Evolutionary conservation across 805 yeast genomes (phyloP).

Genomic region (Teunomyces stri): DNA sequence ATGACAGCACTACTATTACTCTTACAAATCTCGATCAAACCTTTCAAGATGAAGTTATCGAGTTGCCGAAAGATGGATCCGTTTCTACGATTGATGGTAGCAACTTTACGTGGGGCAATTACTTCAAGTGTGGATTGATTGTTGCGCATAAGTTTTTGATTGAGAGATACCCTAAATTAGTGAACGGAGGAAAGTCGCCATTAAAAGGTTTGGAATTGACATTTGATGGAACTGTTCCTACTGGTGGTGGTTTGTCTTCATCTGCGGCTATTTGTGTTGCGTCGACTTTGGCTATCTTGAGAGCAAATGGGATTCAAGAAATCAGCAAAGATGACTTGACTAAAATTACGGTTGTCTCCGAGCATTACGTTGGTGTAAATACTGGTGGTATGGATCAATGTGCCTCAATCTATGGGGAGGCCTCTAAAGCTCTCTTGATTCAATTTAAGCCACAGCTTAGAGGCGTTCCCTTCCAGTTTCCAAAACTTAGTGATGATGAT

Average conservation of each 20-base stretch:
- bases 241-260: conserved; percentile 69
- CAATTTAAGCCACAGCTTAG: conserved; percentile 58
- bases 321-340: conserved; percentile 54
- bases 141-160: conserved; percentile 54
- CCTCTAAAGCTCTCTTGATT: conserved; percentile 55
- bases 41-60: conserved; percentile 36
- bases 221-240: conserved; percentile 65
- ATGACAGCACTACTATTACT: conserved; percentile 20
- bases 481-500: conserved; percentile 39
- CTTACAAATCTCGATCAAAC: conserved; percentile 32
- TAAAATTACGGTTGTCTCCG: conserved; percentile 60
- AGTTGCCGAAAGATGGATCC: conserved; percentile 40
- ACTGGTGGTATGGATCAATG: conserved; percentile 83
- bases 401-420: conserved; percentile 65
- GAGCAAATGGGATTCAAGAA: conserved; percentile 45
- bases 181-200: conserved; percentile 15
- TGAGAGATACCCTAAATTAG: conserved; percentile 28
- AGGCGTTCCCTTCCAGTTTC: conserved; percentile 56
- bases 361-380: conserved; percentile 70
- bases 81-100: conserved; percentile 47
- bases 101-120: conserved; percentile 61
- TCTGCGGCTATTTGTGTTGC: conserved; percentile 72
- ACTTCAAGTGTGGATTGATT: conserved; percentile 61
- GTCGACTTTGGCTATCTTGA: conserved; percentile 55
- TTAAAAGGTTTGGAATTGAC: conserved; percentile 51